Evolutionary conservation across 2,329 filamentous ascomycete species (phyloP), one percentile per base, ranked within the genome.

Genomic region (Exophiala phaeomuriformis): DNA sequence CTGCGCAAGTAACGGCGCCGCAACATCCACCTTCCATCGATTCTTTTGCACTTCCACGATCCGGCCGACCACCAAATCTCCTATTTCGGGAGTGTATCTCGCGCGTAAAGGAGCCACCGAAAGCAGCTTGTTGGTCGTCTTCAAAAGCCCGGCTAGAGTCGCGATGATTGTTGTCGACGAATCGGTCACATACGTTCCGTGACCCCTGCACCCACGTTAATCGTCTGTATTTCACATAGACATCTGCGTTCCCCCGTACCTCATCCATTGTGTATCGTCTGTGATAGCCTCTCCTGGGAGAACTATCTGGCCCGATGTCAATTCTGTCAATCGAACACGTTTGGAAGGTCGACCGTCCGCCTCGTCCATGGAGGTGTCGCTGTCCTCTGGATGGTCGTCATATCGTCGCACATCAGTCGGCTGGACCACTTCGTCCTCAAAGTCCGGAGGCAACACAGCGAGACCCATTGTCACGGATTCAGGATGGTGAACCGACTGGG

Each of bases 191-290:
- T 88, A 95, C 47, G 93, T 98, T 62, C 93, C 93, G 73, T 98
- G 93, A 65, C 93, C 93, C 73, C 90, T 88, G 67, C 36, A 35
- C 10, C 29, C 5, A 8, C 1, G 43, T 51, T 37, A 30, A 4
- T 55, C 46, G 27, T 28, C 7, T 37, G 30, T 35, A 74, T 49
- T 71, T 83, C 80, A 83, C 2, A 40, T 29, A 5, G 6, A 29
- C 8, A 29, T 32, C 28, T 8, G 8, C 5, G 39, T 41, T 4
- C 45, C 31, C 39, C 48, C 56, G 45, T 51, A 59, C 57, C 58
- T 83, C 91, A 97, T 97, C 89, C 89, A 97, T 76, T 96, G 90
- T n/a, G 89, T 80, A 70, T 96, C 90, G 60, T 84, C 81, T 7
- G 91, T 96, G 63, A 97, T 88, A 56, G 86, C 74, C 67, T 94